Base-by-base conservation (phyloP, 1,139 yeast species). In the Suhomyces guaymorum region DNA sequence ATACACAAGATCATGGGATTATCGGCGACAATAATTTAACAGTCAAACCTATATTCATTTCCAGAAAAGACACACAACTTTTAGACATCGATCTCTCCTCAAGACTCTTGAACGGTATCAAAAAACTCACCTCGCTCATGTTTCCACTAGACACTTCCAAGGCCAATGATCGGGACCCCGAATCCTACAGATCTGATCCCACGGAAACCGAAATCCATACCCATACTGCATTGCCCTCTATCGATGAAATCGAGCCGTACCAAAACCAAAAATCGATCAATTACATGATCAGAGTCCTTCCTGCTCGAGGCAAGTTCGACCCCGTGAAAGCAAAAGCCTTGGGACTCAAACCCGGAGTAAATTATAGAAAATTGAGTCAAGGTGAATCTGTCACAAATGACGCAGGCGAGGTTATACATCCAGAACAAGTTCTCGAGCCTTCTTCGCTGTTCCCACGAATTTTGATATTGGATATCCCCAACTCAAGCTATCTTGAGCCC, bases 231-330 rank as follows among this genome's bases (percentile, higher is more conserved):
- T 52, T 66, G n/a, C 71, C 71, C 0, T 33, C 46, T 7, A 60
- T 62, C 1, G 27, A 42, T 3, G 34, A 43, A 4, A 29, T 56
- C 2, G 42, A 48, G 2, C 51, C 52, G 3, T 35, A 46, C 3
- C 22, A 29, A 9, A 37, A 45, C 11, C 74, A 68, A 40, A 49
- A 57, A 16, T 57, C 75, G 1, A 52, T 63, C 20, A 80, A 77
- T 44, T 90, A 84, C 56, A 68, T 85, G 15, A 66, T 92, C 4
- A 71, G 78, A 23, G 74, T 87, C 28, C 65, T 75, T 24, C 82
- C 94, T 0, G 65, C 78, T 0, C 68, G 96, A 48, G 98, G 99
- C 0, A 83, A 75, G 51, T 92, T 94, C 51, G 69, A 80, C 43
- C 76, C 78, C 0, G 62, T 66, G 6, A 78, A 71, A 48, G 97